A percentile compares a stretch with the other conserved stretches of the same genome.
Conservation (phyloP, 2,329 filamentous ascomycete genomes). For the Fusarium sp. region DNA sequence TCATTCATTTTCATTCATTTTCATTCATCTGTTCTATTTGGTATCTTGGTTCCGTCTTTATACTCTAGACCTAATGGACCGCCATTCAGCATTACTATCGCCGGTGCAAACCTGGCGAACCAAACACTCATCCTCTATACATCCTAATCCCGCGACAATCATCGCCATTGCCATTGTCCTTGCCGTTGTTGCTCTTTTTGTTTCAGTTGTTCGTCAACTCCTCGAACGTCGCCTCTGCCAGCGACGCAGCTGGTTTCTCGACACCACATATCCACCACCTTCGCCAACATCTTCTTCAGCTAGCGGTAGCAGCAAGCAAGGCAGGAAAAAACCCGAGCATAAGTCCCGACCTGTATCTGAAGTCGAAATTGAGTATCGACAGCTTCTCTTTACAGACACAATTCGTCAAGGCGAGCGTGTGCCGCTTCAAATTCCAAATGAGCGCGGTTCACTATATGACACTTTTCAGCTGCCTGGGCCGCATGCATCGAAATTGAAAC, state of each 20-base stretch:
- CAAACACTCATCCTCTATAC: conserved; percentile 19
- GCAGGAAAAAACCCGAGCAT: conserved; percentile 4
- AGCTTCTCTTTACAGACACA: conserved; percentile 33
- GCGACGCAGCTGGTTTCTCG: conserved; percentile 33
- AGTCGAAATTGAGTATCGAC: conserved; percentile 37
- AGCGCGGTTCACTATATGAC: conserved; percentile 43
- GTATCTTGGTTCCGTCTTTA: background rate
- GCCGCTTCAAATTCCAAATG: conserved; percentile 35
- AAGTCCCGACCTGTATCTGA: conserved; percentile 25
- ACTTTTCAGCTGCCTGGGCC: conserved; percentile 45
- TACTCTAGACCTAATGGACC: conserved; percentile 18
- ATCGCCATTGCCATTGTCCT: conserved; percentile 41
- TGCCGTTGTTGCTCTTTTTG: conserved; percentile 35
- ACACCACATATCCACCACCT: conserved; percentile 23
- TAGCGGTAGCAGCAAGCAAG: conserved; percentile 9
- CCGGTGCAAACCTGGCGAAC: conserved; percentile 1
- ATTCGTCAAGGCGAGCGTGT: conserved; percentile 31
- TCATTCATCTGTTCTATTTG: background rate
- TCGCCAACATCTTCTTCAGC: conserved; percentile 18
- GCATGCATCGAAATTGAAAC: conserved; percentile 40
- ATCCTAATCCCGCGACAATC: conserved; percentile 38
- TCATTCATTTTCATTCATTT: background rate
- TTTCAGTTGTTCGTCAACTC: conserved; percentile 39
- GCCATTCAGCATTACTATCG: background rate
- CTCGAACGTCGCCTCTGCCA: conserved; percentile 28